Conservation (phyloP, 2,329 filamentous ascomycete species). For the Emericellopsis cladophorae region DNA sequence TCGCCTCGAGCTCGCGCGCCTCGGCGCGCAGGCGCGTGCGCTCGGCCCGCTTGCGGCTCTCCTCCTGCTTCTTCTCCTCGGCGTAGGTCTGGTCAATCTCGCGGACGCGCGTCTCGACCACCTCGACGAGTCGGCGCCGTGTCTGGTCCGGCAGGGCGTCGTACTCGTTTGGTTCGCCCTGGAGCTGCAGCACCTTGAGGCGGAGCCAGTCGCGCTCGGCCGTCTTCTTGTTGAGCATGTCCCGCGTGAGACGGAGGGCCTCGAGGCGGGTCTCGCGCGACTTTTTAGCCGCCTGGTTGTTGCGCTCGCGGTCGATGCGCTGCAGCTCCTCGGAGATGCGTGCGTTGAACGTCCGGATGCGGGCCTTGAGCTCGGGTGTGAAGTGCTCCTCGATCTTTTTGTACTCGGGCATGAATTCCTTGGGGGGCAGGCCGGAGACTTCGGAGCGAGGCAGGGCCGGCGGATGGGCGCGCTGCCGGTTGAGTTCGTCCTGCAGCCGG, state of each 20-base stretch:
- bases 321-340: slow-evolving; percentile 11
- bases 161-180: slow-evolving; percentile 10
- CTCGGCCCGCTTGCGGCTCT: slow-evolving; percentile 1
- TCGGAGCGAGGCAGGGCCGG: slow-evolving; percentile 14
- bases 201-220: slow-evolving; percentile 15
- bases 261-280: slow-evolving; percentile 18
- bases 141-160: slow-evolving; percentile 5
- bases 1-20: too few relatives aligned
- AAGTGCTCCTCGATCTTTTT: slow-evolving; percentile 7
- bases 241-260: slow-evolving; percentile 7
- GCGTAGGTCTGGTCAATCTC: slow-evolving; percentile 6
- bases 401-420: slow-evolving; percentile 9
- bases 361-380: slow-evolving; percentile 4
- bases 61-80: slow-evolving; percentile 8
- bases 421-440: slow-evolving; percentile 13
- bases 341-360: slow-evolving; percentile 9
- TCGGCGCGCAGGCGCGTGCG: background rate
- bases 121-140: slow-evolving; percentile 9
- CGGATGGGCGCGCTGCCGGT: slow-evolving; percentile 8
- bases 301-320: slow-evolving; percentile 15
- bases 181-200: slow-evolving; percentile 11
- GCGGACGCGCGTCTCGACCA: slow-evolving; percentile 7
- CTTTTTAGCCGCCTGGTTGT: slow-evolving; percentile 24
- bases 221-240: slow-evolving; percentile 10
- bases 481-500: slow-evolving; percentile 10